Conservation (phyloP, 345 rosid genomes). For the Ceriops tagal region DNA sequence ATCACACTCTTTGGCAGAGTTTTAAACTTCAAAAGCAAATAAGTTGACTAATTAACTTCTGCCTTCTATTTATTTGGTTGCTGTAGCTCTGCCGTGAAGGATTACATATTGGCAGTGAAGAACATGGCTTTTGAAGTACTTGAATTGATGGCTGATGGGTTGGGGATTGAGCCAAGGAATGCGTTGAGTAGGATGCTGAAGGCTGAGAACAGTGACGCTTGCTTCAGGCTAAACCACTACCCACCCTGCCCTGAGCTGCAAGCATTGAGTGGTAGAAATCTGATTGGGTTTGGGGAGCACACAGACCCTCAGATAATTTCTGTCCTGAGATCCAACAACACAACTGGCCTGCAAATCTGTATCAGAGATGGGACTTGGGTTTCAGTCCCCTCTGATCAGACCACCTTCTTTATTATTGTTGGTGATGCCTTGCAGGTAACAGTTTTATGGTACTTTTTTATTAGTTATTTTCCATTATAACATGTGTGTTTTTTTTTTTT, state of each 20-base stretch:
- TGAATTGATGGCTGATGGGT: constrained; percentile 28
- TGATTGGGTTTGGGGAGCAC: constrained; percentile 61
- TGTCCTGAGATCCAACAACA: constrained; percentile 54
- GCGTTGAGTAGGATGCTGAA: constrained; percentile 27
- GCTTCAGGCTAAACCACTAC: constrained; percentile 55
- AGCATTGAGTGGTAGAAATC: constrained; percentile 34
- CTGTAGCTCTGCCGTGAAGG: constrained; percentile 17
- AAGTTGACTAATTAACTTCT: neutral
- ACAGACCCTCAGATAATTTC: constrained; percentile 68
- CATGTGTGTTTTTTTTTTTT: too few relatives aligned
- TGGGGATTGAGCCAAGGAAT: constrained; percentile 30
- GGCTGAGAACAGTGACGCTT: constrained; percentile 43
- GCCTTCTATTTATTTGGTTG: neutral
- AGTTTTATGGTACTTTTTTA: neutral
- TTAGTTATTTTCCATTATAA: neutral
- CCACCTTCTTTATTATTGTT: constrained; percentile 48
- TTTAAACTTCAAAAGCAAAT: too few relatives aligned
- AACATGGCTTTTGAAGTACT: constrained; percentile 22
- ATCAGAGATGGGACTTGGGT: constrained; percentile 53
- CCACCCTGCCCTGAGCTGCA: constrained; percentile 43
- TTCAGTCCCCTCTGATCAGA: constrained; percentile 49
- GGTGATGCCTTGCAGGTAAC: constrained; percentile 57
- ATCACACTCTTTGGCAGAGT: too few relatives aligned
- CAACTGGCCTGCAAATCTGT: constrained; percentile 53
- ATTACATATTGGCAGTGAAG: constrained; percentile 22